Evolutionary conservation across 345 rosid genomes (phyloP), one percentile per base, ranked within the genome.

Genomic region (Salix suchowensis): DNA sequence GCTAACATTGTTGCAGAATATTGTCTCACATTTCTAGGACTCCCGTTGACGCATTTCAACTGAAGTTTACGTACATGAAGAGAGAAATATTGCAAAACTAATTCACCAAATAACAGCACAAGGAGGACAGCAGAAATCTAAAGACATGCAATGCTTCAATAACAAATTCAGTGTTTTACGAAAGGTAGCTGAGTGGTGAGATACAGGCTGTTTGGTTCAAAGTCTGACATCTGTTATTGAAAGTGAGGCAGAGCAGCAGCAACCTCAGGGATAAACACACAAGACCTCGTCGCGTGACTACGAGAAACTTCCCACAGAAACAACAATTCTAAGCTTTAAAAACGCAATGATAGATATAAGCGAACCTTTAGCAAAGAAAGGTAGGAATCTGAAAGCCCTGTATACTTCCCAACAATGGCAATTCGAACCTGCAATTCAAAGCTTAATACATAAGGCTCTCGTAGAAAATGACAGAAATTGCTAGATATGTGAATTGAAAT

Each of bases 331-430:
- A 40, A 37, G 36, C 42, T 68, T 26, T 8, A 32, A 42, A 37
- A 67, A 10, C 24, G 39, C 0, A 18, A 13, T 11, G 5, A 30
- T 19, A 55, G 70, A 24, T 18, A 24, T 18, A 24, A 70, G 70
- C 21, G 2, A 70, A 92, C 97, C 97, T 92, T 90, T 68, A 87
- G 62, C 75, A 92, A 92, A 44, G 97, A 92, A 61, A 92, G 91
- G 71, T 92, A 92, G 44, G 94, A 78, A 89, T 92, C 97, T 79
- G 90, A 73, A 78, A 87, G 91, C 76, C 91, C 91, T 68, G 89
- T 85, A 82, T 92, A 92, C 82, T 92, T 92, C 72, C 97, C 94
- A 74, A 92, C 97, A 90, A 90, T 84, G 65, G 93, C 97, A 79
- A 92, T 90, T 81, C 82, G 87, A 67, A 92, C 92, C 97, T 92